Percentiles rank a stretch among this genome's conserved stretches.
phyloP scores from a whole-genome alignment of 78 protist genomes.

The Anaeramoeba ignava region DNA sequence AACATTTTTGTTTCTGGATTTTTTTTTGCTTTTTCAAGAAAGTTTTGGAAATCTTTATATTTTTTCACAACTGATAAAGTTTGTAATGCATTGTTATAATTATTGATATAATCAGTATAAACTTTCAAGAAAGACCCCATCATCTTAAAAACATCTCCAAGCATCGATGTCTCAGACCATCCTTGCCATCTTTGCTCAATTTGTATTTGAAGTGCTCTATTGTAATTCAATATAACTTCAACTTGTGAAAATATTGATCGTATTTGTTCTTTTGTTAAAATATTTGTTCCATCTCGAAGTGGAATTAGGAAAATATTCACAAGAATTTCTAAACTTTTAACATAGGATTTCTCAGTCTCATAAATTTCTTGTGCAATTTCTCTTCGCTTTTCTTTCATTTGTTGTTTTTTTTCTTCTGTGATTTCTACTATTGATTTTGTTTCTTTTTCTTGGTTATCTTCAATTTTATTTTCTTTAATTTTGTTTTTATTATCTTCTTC shows the following conservation, averaged over 20 bases:
- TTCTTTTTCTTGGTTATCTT: background rate
- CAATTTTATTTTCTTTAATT: background rate
- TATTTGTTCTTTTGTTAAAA: background rate
- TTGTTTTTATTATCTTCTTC: background rate
- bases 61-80: background rate
- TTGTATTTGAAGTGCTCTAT: background rate
- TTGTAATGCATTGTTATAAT: background rate
- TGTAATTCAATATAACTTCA: background rate
- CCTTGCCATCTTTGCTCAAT: background rate
- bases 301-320: background rate
- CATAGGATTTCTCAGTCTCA: background rate
- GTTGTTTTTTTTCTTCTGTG: background rate
- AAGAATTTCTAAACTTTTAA: background rate
- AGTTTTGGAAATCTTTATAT: background rate
- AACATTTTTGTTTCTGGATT: background rate
- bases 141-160: background rate
- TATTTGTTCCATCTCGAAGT: background rate
- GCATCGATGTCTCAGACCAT: background rate
- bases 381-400: background rate
- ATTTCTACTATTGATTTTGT: background rate
- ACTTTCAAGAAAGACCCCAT: background rate
- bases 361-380: background rate
- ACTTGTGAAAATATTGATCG: background rate
- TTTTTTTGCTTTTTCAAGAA: background rate
- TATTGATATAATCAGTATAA: background rate